phyloP scores from a whole-genome alignment of 306 rosid species.

The Prunus persica region DNA sequence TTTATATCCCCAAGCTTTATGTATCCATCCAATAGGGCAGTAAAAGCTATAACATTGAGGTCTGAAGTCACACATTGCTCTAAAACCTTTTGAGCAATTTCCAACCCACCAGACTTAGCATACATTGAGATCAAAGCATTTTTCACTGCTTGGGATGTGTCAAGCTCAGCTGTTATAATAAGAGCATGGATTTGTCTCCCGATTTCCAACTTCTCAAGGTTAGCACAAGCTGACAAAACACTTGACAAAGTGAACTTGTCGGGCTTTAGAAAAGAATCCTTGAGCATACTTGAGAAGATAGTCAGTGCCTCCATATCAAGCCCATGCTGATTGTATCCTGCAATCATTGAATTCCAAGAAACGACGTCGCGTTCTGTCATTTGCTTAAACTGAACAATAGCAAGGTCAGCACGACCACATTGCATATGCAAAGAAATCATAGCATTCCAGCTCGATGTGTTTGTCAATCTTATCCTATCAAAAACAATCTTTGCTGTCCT shows the following conservation, averaged over 20 bases:
- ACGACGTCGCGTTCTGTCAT: slow-evolving; percentile 60
- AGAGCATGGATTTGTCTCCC: slow-evolving; percentile 76
- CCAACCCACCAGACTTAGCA: slow-evolving; percentile 66
- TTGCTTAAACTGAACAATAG: slow-evolving; percentile 54
- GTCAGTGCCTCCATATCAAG: slow-evolving; percentile 54
- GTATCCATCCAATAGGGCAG: slow-evolving; percentile 80
- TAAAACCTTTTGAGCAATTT: slow-evolving; percentile 52
- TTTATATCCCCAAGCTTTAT: slow-evolving; percentile 68
- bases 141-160: slow-evolving; percentile 40
- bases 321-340: slow-evolving; percentile 63
- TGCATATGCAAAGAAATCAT: slow-evolving; percentile 71
- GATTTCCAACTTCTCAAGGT: slow-evolving; percentile 56
- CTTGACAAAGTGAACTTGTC: slow-evolving; percentile 80
- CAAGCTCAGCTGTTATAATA: slow-evolving; percentile 46
- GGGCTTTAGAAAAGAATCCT: slow-evolving; percentile 48
- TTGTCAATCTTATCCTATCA: slow-evolving; percentile 56
- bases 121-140: slow-evolving; percentile 82
- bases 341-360: slow-evolving; percentile 74
- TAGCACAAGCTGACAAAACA: slow-evolving; percentile 74
- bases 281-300: slow-evolving; percentile 56
- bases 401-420: slow-evolving; percentile 56
- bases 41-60: slow-evolving; percentile 70
- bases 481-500: slow-evolving; percentile 56
- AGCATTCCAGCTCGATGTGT: slow-evolving; percentile 63
- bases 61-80: slow-evolving; percentile 40